Evolutionary conservation across 2,329 filamentous ascomycete genomes (phyloP).

Genomic region (Clonostachys sp.): DNA sequence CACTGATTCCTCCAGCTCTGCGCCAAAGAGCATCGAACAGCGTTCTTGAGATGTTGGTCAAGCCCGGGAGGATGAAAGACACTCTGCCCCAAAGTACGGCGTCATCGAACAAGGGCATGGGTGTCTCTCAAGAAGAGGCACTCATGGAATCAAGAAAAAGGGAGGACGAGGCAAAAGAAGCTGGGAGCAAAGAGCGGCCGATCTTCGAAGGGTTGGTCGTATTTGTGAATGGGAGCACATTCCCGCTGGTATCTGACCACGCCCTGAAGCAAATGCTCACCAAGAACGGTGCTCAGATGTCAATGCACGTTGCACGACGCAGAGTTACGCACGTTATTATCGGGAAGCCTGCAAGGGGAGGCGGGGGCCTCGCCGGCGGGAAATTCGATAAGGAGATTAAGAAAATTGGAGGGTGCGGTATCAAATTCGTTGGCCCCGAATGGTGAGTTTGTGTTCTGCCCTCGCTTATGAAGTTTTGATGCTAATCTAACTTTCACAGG

Average conservation of each 20-base stretch:
- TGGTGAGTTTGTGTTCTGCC: constrained; percentile 50
- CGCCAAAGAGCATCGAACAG: constrained; percentile 32
- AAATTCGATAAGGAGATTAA: constrained; percentile 81
- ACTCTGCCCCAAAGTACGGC: background rate
- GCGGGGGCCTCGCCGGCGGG: constrained; percentile 69
- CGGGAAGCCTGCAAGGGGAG: constrained; percentile 59
- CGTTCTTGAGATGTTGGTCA: constrained; percentile 49
- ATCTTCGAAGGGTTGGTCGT: constrained; percentile 71
- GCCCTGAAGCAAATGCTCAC: constrained; percentile 75
- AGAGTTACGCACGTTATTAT: constrained; percentile 84
- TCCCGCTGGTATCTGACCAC: constrained; percentile 79
- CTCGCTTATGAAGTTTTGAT: background rate
- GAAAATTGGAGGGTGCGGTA: constrained; percentile 59
- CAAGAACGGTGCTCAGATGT: constrained; percentile 67
- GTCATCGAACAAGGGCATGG: background rate
- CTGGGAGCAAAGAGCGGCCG: constrained; percentile 12
- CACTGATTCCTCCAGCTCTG: constrained; percentile 36
- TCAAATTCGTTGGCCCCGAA: constrained; percentile 77
- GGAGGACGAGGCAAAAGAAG: constrained; percentile 46
- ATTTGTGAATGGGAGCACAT: constrained; percentile 85
- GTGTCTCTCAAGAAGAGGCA: constrained; percentile 12
- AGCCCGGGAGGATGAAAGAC: constrained; percentile 36
- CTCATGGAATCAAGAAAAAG: constrained; percentile 24
- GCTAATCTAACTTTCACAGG: constrained; percentile 35
- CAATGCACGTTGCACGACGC: constrained; percentile 65